These are phyloP conservation scores for Penicillium coffeae DNA, from an alignment of 495 filamentous ascomycete species.

Conservation along the genomic window DNA sequence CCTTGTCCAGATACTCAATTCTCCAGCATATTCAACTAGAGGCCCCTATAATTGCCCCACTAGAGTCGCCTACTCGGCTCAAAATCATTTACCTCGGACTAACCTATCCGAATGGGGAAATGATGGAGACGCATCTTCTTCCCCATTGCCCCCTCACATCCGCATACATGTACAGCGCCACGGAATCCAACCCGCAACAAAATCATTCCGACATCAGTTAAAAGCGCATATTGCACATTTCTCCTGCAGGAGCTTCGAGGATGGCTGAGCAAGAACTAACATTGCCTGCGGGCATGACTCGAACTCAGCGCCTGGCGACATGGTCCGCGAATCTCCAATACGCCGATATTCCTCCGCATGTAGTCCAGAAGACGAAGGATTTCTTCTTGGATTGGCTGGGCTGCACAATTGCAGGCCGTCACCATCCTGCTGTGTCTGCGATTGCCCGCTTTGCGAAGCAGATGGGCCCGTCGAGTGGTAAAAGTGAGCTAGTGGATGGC, in stretches of 20 bases:
- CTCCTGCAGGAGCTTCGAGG: no score
- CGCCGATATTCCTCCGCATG: constrained; percentile 25
- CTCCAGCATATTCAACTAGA: no score
- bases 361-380: constrained; percentile 33
- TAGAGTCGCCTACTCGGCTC: constrained; percentile 17
- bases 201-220: neutral
- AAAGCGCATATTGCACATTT: no score
- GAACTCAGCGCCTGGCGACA: constrained; percentile 22
- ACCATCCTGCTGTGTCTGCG: constrained; percentile 29
- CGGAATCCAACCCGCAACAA: neutral
- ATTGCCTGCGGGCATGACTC: constrained; percentile 2
- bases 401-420: constrained; percentile 33
- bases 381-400: constrained; percentile 33
- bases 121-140: neutral
- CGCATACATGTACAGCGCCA: neutral
- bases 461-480: constrained; percentile 32
- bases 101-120: neutral
- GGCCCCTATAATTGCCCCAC: constrained; percentile 5
- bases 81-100: constrained; percentile 11
- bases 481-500: constrained; percentile 30
- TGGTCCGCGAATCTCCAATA: constrained; percentile 27
- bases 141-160: constrained; percentile 1
- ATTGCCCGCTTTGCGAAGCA: constrained; percentile 23
- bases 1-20: neutral
- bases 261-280: constrained; percentile 6